Evolutionary conservation across 148 eudicot genomes (phyloP).

Genomic region (Fagopyrum tataricum): DNA sequence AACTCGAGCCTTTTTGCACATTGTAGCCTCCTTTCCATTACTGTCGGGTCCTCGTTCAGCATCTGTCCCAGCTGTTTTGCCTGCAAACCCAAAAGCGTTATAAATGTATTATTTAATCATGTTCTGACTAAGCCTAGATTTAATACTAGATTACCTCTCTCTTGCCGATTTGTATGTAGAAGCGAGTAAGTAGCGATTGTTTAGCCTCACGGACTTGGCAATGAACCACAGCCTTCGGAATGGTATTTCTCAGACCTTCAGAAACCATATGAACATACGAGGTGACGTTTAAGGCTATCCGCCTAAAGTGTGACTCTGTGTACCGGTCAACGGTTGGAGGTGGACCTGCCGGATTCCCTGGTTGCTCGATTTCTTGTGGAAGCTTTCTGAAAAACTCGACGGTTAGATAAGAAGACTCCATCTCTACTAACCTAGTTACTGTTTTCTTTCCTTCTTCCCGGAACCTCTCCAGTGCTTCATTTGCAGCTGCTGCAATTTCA

Average conservation of each 20-base stretch:
- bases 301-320: constrained; percentile 53
- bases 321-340: constrained; percentile 41
- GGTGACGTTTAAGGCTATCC: constrained; percentile 70
- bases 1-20: constrained; percentile 45
- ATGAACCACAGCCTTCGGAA: constrained; percentile 84
- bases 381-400: constrained; percentile 67
- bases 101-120: no score
- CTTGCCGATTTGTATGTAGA: constrained; percentile 72
- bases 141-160: no score
- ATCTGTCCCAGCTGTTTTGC: constrained; percentile 33
- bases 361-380: constrained; percentile 55
- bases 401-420: constrained; percentile 66
- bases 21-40: constrained; percentile 42
- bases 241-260: constrained; percentile 53
- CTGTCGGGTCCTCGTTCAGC: constrained; percentile 41
- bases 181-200: constrained; percentile 55
- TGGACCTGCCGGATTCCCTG: constrained; percentile 25
- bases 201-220: constrained; percentile 91
- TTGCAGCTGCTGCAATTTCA: constrained; percentile 51
- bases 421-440: constrained; percentile 52
- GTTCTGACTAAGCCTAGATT: no score
- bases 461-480: constrained; percentile 53
- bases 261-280: constrained; percentile 67
- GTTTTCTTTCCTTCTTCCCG: constrained; percentile 71
- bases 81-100: constrained; percentile 17